Evolutionary conservation across 2,329 filamentous ascomycete genomes (phyloP).

Genomic region (Pseudogymnoascus sp.): DNA sequence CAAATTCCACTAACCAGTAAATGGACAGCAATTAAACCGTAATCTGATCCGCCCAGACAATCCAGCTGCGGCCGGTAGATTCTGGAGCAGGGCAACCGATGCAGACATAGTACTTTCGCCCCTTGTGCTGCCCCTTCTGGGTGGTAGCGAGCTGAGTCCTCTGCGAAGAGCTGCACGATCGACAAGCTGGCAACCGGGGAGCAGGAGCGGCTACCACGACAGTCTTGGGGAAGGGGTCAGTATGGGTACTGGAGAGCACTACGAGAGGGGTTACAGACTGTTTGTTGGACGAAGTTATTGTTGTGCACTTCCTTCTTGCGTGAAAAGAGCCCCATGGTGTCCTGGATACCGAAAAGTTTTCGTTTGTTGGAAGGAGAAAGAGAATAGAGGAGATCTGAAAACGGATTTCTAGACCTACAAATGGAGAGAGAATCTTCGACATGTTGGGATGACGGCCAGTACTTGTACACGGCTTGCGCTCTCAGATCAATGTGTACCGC

Average conservation of each 20-base stretch:
- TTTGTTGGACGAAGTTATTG: not conserved
- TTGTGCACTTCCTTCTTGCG: not conserved
- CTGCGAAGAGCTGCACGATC: not conserved
- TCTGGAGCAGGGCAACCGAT: not conserved
- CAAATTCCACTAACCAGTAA: not conserved
- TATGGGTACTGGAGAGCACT: not conserved
- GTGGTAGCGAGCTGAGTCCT: not conserved
- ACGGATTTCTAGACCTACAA: not conserved
- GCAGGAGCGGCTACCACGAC: too few species aligned
- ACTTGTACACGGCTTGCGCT: not conserved
- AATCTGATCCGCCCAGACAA: not conserved
- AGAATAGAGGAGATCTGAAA: not conserved
- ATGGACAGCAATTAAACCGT: not conserved
- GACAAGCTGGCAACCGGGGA: not conserved
- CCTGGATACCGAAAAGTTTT: not conserved
- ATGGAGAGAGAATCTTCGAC: too few species aligned
- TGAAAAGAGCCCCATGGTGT: not conserved
- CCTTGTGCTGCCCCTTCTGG: not conserved
- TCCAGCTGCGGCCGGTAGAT: not conserved
- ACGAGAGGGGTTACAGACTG: not conserved
- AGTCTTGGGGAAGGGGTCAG: not conserved
- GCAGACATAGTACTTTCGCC: not conserved
- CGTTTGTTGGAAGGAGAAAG: not conserved
- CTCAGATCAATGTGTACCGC: not conserved
- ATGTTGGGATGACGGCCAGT: not conserved